Conservation (phyloP, 23 red algal species). For the Cyanidioschyzon merolae region DNA sequence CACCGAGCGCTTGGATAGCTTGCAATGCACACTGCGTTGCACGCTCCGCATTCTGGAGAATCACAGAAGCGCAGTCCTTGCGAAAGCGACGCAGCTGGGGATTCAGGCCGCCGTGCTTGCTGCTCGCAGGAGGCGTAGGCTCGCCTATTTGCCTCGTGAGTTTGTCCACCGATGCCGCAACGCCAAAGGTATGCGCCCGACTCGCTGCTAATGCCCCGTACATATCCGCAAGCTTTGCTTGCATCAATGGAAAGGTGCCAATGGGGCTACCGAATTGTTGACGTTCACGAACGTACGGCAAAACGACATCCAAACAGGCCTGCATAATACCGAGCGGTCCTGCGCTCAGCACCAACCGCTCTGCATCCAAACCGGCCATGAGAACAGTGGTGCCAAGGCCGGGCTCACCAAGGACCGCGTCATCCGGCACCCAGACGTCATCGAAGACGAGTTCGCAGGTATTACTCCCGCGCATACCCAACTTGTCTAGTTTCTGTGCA, state of each 20-base stretch:
- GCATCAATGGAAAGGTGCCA: slow-evolving; percentile 38
- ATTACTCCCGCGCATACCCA: slow-evolving; percentile 45
- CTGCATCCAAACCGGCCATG: slow-evolving; percentile 42
- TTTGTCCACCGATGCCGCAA: slow-evolving; percentile 13
- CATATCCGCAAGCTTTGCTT: slow-evolving; percentile 51
- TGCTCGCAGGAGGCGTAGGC: neutral
- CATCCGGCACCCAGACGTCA: slow-evolving; percentile 28
- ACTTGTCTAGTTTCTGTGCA: slow-evolving; percentile 39
- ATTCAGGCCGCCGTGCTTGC: neutral
- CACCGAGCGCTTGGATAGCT: slow-evolving; percentile 39
- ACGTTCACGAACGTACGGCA: slow-evolving; percentile 44
- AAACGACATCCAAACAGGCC: slow-evolving; percentile 39
- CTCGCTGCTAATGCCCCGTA: slow-evolving; percentile 7
- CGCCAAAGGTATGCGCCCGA: slow-evolving; percentile 19
- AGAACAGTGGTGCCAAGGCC: slow-evolving; percentile 31
- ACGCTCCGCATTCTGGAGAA: slow-evolving; percentile 35
- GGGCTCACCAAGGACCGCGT: slow-evolving; percentile 25
- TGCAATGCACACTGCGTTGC: slow-evolving; percentile 30
- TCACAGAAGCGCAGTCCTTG: slow-evolving; percentile 33
- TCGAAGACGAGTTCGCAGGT: slow-evolving; percentile 54
- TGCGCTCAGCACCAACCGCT: slow-evolving; percentile 35
- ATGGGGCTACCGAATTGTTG: slow-evolving; percentile 48
- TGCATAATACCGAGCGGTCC: slow-evolving; percentile 57
- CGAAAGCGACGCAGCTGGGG: neutral
- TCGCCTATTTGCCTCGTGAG: neutral